Percentiles rank a stretch among this genome's conserved stretches.
Conservation (phyloP, 2,329 filamentous ascomycete species). For the Zymoseptoria ardabiliae region DNA sequence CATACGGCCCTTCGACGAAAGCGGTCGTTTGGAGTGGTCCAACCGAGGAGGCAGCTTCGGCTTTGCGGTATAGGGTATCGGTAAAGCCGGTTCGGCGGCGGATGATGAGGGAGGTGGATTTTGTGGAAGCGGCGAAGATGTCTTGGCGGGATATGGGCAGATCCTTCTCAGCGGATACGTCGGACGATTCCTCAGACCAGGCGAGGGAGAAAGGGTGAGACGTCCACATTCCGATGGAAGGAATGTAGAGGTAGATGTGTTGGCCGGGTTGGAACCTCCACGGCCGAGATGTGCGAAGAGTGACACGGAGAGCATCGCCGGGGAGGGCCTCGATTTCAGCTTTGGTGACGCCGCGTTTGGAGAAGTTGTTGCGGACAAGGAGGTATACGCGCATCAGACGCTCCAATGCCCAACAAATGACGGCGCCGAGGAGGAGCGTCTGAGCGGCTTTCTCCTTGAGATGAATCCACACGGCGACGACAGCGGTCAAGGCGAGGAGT, state of each 20-base stretch:
- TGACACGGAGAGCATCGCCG: conserved; percentile 66
- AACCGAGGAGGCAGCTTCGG: conserved; percentile 43
- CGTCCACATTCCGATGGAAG: conserved; percentile 62
- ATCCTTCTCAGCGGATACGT: conserved; percentile 36
- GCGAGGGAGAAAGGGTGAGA: conserved; percentile 75
- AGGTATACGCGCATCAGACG: conserved; percentile 53
- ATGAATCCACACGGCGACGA: conserved; percentile 62
- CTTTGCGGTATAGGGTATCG: conserved; percentile 67
- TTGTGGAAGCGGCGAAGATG: conserved; percentile 40
- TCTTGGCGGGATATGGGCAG: conserved; percentile 46
- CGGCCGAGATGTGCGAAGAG: conserved; percentile 65
- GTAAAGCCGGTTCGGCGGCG: conserved; percentile 86
- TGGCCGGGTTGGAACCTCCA: conserved; percentile 70
- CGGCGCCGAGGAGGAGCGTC: conserved; percentile 52
- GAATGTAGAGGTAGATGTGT: conserved; percentile 74
- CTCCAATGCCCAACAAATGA: conserved; percentile 62
- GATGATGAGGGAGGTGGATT: conserved; percentile 71
- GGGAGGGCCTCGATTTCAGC: conserved; percentile 69
- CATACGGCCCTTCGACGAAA: conserved; percentile 82
- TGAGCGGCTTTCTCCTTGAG: conserved; percentile 52
- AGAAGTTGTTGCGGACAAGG: conserved; percentile 59
- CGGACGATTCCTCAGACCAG: conserved; percentile 61
- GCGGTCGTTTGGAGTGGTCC: conserved; percentile 58
- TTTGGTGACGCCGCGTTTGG: conserved; percentile 54
- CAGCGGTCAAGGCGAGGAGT: conserved; percentile 49